Base-by-base conservation (phyloP, 2,329 filamentous ascomycete genomes). In the Lachnellula arida region DNA sequence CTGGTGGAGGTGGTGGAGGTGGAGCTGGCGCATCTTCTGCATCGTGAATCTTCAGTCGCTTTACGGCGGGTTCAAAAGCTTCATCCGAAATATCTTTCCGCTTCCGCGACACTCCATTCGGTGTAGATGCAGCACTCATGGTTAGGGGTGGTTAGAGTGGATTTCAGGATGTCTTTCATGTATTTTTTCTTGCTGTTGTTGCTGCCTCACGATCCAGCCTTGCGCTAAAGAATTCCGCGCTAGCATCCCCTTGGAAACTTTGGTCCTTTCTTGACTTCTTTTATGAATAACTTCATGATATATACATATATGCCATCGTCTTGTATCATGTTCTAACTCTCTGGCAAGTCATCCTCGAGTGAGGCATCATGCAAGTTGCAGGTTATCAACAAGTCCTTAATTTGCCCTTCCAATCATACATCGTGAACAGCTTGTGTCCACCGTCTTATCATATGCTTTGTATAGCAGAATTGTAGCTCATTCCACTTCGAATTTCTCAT, bases 1-100 rank as follows among this genome's bases (percentile, higher is more conserved):
- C 64, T 11, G 70, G 68, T 23, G 68, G 67, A 4, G 60, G 61
- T 4, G 63, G 8, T 32, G 28, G 28, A 9, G 28, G 64, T 6
- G 58, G 64, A 3, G 63, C 63, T 8, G 58, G 63, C 19, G 44
- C 35, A n/a, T 34, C 11, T 53, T 56, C 44, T 7, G 49, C n/a
- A 19, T 54, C 55, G 39, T 57, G 46, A 15, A 57, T 47, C 23
- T 37, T 52, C 34, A 57, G 23, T 42, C 55, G 37, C 28, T 57
- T 57, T 15, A 57, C 51, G 3, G 55, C 55, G 7, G 55, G 55
- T 25, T 47, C 47, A 19, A 54, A 22, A 4, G 8, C 15, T 34
- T 53, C 55, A 43, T 54, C 55, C 6, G 51, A 49, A 12, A 57
- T 46, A n/a, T 57, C 55, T 28, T 57, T 57, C 2, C 55, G 55